phyloP scores from a whole-genome alignment of 2,329 filamentous ascomycete species.

The Pseudopithomyces chartarum region DNA sequence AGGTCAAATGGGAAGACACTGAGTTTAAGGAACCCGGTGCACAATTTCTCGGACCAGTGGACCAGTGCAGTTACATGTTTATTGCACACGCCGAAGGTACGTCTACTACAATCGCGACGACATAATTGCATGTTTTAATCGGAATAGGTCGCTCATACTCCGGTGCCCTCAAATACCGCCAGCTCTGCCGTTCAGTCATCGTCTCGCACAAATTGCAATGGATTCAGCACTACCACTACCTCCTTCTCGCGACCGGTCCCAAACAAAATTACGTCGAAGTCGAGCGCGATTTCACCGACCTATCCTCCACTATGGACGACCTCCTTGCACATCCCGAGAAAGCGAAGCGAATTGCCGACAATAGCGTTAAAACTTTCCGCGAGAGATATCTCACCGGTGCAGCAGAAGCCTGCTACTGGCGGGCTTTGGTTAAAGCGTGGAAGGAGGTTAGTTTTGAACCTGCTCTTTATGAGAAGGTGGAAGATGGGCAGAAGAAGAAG shows the following conservation, averaged over 20 bases:
- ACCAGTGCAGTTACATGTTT: constrained; percentile 62
- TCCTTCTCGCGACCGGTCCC: constrained; percentile 31
- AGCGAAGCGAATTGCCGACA: constrained; percentile 41
- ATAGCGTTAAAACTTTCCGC: constrained; percentile 33
- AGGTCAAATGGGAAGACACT: constrained; percentile 34
- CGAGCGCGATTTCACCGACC: constrained; percentile 40
- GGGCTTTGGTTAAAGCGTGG: constrained; percentile 29
- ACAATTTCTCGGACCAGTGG: constrained; percentile 55
- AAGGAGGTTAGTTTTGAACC: constrained; percentile 35
- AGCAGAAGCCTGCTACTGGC: constrained; percentile 42
- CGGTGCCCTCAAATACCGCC: constrained; percentile 58
- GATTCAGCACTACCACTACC: constrained; percentile 42
- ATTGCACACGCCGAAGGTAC: constrained; percentile 59
- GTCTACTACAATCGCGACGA: constrained; percentile 20
- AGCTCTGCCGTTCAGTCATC: constrained; percentile 52
- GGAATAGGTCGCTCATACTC: constrained; percentile 51
- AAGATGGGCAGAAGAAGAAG: constrained; percentile 23
- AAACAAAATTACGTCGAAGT: constrained; percentile 43
- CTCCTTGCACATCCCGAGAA: constrained; percentile 38
- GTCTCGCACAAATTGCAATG: constrained; percentile 42
- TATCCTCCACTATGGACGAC: constrained; percentile 35
- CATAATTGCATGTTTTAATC: constrained; percentile 13
- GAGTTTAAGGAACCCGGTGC: constrained; percentile 29
- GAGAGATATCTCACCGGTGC: constrained; percentile 40
- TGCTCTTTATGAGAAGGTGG: constrained; percentile 27